These are phyloP conservation scores for Aspergillus jensenii DNA, from an alignment of 2,329 filamentous ascomycete genomes.

Conservation along the genomic window DNA sequence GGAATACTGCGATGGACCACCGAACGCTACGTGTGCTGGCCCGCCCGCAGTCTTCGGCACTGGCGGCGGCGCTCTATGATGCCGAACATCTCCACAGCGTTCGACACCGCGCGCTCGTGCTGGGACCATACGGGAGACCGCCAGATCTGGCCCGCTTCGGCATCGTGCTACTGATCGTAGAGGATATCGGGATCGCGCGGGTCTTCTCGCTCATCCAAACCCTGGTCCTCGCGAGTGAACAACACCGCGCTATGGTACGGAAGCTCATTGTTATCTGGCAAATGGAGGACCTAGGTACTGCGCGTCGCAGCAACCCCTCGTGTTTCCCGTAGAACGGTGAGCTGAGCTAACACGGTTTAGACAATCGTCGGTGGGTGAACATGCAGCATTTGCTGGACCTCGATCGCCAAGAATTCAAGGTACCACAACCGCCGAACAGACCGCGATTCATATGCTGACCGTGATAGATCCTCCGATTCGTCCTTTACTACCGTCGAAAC, in stretches of 20 bases:
- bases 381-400: neutral
- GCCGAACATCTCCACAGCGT: neutral
- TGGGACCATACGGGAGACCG: neutral
- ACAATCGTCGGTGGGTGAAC: neutral
- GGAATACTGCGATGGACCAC: too few relatives aligned
- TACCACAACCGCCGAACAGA: neutral
- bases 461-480: neutral
- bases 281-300: neutral
- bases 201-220: neutral
- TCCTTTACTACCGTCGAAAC: neutral
- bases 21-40: neutral
- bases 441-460: neutral
- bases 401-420: neutral
- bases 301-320: neutral
- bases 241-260: neutral
- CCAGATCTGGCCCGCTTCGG: slow-evolving; percentile 3
- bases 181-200: neutral
- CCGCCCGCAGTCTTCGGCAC: neutral
- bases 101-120: neutral
- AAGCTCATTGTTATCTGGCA: neutral
- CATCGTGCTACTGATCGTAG: slow-evolving; percentile 1
- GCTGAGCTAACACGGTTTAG: too few relatives aligned
- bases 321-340: neutral
- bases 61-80: neutral
- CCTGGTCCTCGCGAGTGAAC: neutral